A percentile compares a stretch with the other conserved stretches of the same genome.
Conservation (phyloP, 352 stramenopile species). For the Plasmopara viticola region DNA sequence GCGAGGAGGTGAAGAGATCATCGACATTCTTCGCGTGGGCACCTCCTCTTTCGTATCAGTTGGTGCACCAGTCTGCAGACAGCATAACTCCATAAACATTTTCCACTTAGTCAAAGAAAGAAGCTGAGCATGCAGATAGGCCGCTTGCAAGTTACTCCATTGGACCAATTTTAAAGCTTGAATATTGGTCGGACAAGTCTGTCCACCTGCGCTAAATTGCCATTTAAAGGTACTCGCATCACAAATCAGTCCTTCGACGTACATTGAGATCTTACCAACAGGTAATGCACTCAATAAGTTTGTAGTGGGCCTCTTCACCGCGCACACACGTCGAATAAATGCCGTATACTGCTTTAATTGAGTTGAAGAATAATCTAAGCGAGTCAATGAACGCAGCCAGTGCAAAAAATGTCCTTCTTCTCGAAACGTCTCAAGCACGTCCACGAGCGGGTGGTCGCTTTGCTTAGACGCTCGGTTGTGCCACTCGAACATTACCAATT, state of each 20-base stretch:
- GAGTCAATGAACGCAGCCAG: constrained; percentile 61
- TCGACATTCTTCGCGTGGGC: constrained; percentile 62
- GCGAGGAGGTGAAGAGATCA: constrained; percentile 52
- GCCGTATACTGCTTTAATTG: constrained; percentile 20
- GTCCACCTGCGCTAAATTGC: constrained; percentile 24
- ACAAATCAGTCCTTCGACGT: constrained; percentile 27
- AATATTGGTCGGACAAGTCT: constrained; percentile 24
- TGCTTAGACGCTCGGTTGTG: constrained; percentile 34
- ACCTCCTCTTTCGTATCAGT: constrained; percentile 5
- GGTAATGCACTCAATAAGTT: constrained; percentile 16
- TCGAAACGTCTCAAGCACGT: constrained; percentile 52
- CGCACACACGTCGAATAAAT: constrained; percentile 19
- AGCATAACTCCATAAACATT: constrained; percentile 67
- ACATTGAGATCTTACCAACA: constrained; percentile 15
- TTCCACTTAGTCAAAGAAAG: constrained; percentile 54
- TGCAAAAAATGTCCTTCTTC: constrained; percentile 60
- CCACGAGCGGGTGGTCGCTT: constrained; percentile 31
- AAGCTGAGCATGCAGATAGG: constrained; percentile 46
- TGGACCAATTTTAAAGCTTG: constrained; percentile 32
- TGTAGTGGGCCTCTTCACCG: constrained; percentile 1
- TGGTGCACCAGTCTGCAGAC: constrained; percentile 26
- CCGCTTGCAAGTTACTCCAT: constrained; percentile 48
- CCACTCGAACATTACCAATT: constrained; percentile 62
- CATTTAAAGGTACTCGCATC: constrained; percentile 23
- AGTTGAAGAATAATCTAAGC: constrained; percentile 43